Conservation (phyloP, 164 flowering plant genomes). For the Taxillus chinensis region DNA sequence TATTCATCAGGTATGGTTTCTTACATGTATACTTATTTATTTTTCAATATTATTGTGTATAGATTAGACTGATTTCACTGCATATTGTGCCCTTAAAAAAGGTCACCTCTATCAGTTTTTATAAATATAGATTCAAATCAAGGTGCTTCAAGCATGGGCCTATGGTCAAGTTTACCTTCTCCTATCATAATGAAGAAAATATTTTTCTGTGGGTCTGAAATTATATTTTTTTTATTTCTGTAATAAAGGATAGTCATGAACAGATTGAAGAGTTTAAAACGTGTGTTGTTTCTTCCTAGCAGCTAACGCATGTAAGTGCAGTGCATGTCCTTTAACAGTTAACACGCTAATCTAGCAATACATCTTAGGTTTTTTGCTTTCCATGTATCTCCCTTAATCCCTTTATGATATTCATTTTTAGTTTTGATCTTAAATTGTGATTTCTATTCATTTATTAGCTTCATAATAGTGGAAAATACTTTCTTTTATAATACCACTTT, state of each 20-base stretch:
- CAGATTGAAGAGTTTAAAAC: no score
- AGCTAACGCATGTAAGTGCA: not conserved
- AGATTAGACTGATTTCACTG: no score
- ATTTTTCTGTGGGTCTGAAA: no score
- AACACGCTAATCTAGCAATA: not conserved
- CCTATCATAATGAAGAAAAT: no score
- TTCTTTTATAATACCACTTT: not conserved
- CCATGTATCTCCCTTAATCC: not conserved
- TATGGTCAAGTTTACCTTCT: no score
- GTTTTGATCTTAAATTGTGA: not conserved
- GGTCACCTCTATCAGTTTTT: no score
- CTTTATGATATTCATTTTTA: not conserved
- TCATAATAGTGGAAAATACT: not conserved
- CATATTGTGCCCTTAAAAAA: no score
- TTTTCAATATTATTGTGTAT: not conserved
- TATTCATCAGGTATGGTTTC: conserved; percentile 67
- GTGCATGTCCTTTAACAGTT: not conserved
- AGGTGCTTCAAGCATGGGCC: no score
- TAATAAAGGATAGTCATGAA: no score
- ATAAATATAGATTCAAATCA: no score
- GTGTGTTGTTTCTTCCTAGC: not conserved
- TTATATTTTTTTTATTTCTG: no score
- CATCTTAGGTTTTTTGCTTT: not conserved
- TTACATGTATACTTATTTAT: not conserved
- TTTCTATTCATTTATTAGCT: not conserved